Evolutionary conservation across 495 filamentous ascomycete species (phyloP).

Genomic region (Penicillium arizonense): DNA sequence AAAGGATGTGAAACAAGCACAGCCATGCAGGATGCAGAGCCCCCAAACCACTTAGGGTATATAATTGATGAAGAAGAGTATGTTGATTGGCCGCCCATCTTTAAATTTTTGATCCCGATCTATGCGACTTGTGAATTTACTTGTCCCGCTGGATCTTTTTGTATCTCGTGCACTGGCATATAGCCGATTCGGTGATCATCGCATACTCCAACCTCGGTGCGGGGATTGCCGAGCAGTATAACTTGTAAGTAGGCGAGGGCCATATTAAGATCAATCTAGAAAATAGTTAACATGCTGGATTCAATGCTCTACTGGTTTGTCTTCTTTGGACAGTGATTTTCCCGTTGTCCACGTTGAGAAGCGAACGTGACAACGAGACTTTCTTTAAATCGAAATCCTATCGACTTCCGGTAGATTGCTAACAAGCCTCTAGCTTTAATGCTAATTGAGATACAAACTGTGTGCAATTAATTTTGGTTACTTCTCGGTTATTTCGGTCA

Average conservation of each 20-base stretch:
- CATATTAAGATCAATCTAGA: too few species aligned
- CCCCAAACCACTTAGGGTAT: slow-evolving; percentile 45
- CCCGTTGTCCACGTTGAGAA: too few species aligned
- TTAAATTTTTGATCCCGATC: neutral
- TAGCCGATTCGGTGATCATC: slow-evolving; percentile 2
- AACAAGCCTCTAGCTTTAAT: too few species aligned
- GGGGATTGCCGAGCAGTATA: neutral
- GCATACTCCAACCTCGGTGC: neutral
- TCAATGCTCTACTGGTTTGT: too few species aligned
- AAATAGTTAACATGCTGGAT: neutral
- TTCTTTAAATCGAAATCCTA: too few species aligned
- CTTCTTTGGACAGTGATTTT: too few species aligned
- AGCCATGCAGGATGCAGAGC: slow-evolving; percentile 43
- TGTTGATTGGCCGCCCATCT: neutral
- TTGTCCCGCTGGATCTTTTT: neutral
- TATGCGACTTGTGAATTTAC: neutral
- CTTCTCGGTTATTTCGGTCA: too few species aligned
- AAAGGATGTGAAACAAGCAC: slow-evolving; percentile 43
- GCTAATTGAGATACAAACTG: too few species aligned
- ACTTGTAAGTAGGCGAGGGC: too few species aligned
- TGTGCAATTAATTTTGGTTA: too few species aligned
- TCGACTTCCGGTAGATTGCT: too few species aligned
- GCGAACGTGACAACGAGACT: too few species aligned
- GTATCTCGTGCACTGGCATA: neutral
- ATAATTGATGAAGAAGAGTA: slow-evolving; percentile 3